Evolutionary conservation across 768 basidiomycete genomes (phyloP).

Genomic region (Galerina sulciceps): DNA sequence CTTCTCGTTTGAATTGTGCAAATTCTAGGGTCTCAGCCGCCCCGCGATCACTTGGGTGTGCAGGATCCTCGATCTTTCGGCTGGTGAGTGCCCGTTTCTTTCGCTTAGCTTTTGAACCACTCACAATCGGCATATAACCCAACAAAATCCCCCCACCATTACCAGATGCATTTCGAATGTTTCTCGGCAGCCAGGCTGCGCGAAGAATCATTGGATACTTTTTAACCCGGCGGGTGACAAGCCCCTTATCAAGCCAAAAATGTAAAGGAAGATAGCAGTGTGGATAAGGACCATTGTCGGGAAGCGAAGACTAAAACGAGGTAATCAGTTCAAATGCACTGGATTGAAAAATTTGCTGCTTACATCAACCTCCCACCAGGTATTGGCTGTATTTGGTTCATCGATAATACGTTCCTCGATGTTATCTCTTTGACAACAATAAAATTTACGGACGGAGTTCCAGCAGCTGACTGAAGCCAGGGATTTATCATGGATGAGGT

Average conservation of each 20-base stretch:
- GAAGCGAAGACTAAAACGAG: slow-evolving; percentile 6
- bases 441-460: slow-evolving; percentile 27
- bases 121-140: slow-evolving; percentile 32
- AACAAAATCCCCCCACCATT: slow-evolving; percentile 35
- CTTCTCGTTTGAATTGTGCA: slow-evolving; percentile 29
- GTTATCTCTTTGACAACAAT: slow-evolving; percentile 16
- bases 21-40: slow-evolving; percentile 24
- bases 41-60: slow-evolving; percentile 22
- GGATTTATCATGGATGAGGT: slow-evolving; percentile 22
- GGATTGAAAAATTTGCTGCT: background rate
- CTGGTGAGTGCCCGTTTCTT: background rate
- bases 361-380: slow-evolving; percentile 33
- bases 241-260: slow-evolving; percentile 35
- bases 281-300: slow-evolving; percentile 16
- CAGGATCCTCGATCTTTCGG: slow-evolving; percentile 28
- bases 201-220: slow-evolving; percentile 33
- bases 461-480: slow-evolving; percentile 18
- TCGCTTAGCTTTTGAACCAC: slow-evolving; percentile 1
- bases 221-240: slow-evolving; percentile 26
- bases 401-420: slow-evolving; percentile 23
- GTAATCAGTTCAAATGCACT: slow-evolving; percentile 9
- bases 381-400: slow-evolving; percentile 32
- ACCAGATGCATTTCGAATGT: slow-evolving; percentile 34
- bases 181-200: slow-evolving; percentile 25
- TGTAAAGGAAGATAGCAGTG: slow-evolving; percentile 31